phyloP scores from a whole-genome alignment of 345 rosid species.

The Acer yangbiense region DNA sequence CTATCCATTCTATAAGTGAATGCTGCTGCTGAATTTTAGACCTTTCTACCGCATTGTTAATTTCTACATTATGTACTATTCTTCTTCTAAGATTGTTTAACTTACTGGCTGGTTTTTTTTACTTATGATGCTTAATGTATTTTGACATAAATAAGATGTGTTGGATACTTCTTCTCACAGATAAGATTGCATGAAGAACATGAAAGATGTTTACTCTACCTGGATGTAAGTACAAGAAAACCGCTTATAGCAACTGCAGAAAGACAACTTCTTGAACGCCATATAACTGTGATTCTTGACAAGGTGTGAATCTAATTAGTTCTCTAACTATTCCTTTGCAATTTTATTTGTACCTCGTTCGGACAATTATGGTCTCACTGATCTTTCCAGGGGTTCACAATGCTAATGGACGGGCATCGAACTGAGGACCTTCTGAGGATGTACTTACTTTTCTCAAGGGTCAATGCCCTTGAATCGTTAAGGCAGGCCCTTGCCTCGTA shows the following conservation, averaged over 20 bases:
- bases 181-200: slow-evolving; percentile 93
- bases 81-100: not conserved
- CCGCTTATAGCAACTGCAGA: slow-evolving; percentile 83
- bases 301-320: slow-evolving; percentile 52
- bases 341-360: slow-evolving; percentile 4
- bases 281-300: slow-evolving; percentile 83
- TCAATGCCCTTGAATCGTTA: slow-evolving; percentile 79
- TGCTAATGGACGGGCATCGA: slow-evolving; percentile 93
- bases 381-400: slow-evolving; percentile 73
- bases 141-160: slow-evolving; percentile 3
- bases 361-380: slow-evolving; percentile 17
- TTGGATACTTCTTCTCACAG: slow-evolving; percentile 43
- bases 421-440: slow-evolving; percentile 85
- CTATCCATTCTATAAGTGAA: not conserved
- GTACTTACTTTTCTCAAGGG: slow-evolving; percentile 79
- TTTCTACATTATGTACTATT: not conserved
- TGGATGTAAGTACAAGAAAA: slow-evolving; percentile 84
- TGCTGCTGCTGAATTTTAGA: not conserved
- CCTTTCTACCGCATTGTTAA: not conserved
- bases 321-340: slow-evolving; percentile 14
- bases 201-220: slow-evolving; percentile 90
- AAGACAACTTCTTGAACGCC: slow-evolving; percentile 88
- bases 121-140: not conserved
- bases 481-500: slow-evolving; percentile 83
- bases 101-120: not conserved